phyloP scores from a whole-genome alignment of 495 filamentous ascomycete species.

The Aspergillus baeticus region DNA sequence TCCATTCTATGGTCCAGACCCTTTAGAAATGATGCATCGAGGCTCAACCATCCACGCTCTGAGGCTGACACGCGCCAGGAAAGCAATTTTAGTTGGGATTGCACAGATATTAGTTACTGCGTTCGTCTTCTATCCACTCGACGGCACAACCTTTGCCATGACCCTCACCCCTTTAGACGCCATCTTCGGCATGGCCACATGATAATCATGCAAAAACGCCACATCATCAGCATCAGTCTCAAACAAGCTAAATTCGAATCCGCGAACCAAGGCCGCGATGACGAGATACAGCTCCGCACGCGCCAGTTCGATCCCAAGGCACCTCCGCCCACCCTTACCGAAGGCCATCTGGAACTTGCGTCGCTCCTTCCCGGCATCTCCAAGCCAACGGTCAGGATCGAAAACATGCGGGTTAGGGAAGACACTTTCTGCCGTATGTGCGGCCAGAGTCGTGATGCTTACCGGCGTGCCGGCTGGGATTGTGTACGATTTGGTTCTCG shows the following conservation, averaged over 20 bases:
- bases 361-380: conserved; percentile 15
- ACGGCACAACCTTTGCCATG: not conserved
- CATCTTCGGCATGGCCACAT: conserved; percentile 31
- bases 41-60: no score
- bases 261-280: conserved; percentile 18
- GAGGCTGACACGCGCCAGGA: no score
- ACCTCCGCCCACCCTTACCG: conserved; percentile 24
- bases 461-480: conserved; percentile 27
- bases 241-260: conserved; percentile 26
- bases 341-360: conserved; percentile 25
- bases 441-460: conserved; percentile 25
- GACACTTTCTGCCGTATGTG: conserved; percentile 20
- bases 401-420: conserved; percentile 27
- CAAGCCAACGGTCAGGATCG: conserved; percentile 16
- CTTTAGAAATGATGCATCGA: no score
- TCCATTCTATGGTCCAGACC: no score
- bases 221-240: conserved; percentile 29
- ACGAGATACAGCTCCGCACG: conserved; percentile 27
- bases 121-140: no score
- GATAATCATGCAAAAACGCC: conserved; percentile 33
- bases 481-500: conserved; percentile 11
- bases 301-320: conserved; percentile 28
- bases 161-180: conserved; percentile 20
- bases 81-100: no score
- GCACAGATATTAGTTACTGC: no score